Evolutionary conservation across 129 eudicot species (phyloP), one percentile per base, ranked within the genome.

Genomic region (Chrysanthemum makinoi): DNA sequence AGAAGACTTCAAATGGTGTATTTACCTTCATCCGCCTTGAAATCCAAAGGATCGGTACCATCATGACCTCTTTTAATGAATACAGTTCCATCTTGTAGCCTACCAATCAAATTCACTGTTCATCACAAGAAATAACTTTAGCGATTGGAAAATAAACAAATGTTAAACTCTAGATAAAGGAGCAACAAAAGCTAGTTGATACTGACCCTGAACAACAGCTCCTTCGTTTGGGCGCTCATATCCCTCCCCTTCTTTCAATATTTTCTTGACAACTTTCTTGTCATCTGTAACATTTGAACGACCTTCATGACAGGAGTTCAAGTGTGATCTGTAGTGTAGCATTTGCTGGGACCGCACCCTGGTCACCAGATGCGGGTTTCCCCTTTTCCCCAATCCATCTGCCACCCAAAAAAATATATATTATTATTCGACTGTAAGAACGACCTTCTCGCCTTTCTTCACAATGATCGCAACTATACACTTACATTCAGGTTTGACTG

Each of bases 311-410:
- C 11, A 86, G 26, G 68, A 95, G 77, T 85, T 95, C 96, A 10
- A 95, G 87, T 3, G 77, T 64, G 19, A 95, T 83, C 35, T 79
- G 79, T 46, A 95, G 60, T 6, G 86, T 72, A 26, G 97, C 91
- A 83, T 95, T 95, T 28, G 99, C 86, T 6, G 99, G 99, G 14
- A 95, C 82, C 15, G 96, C 84, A 26, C 79, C 96, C 57, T 66
- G 87, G 70, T 69, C 82, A 35, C 91, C 87, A 61, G 89, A 75
- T 6, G 96, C 97, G 5, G n/a, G n/a, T n/a, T n/a, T n/a, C n/a
- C n/a, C n/a, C n/a, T n/a, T n/a, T n/a, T n/a, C n/a, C 54, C 97
- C 99, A 78, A 95, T 11, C 99, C 99, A 80, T 95, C 99, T 95
- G 72, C 67, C 79, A 7, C 3, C 10, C 10, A 2, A 17, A 64